Base-by-base conservation (phyloP, 805 yeast genomes). In the Scheffersomyces spartinae region DNA sequence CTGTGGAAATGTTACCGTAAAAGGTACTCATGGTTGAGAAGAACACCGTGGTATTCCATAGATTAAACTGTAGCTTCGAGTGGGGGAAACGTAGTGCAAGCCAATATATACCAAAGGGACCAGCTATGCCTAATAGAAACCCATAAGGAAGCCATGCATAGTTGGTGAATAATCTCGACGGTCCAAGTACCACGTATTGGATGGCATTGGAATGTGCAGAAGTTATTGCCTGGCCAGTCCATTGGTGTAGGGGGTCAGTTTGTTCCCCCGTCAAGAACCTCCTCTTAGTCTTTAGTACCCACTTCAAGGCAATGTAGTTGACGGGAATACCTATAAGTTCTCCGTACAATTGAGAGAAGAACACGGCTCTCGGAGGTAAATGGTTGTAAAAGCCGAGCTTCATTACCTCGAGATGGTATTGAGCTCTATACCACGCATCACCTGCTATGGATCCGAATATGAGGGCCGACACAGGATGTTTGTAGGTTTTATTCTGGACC, bases 371-470 rank as follows among this genome's bases (percentile, higher is more conserved):
- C 1, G 76, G 76, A 0, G 74, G 72, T 9, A 70, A 39, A 33
- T 63, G 63, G 42, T 63, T 67, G 45, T 70, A 70, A 34, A 66
- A 65, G 1, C 74, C 76, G 5, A 68, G 45, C 34, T 67, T 62
- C 49, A 62, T 59, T 30, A 56, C 64, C 33, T 21, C 45, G 45
- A 30, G 47, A 33, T 30, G 44, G 29, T 42, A 62, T 34, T 66
- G 71, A 0, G 71, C 68, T 17, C 71, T 36, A 31, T 64, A 64
- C 69, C 69, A 64, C 2, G 70, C 67, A 37, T 67, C 62, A 2
- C 72, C 73, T 1, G 72, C 65, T n/a, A 67, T 47, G 7, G 70
- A 61, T 4, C 70, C 69, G 36, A 63, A 67, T 3, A 64, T 52
- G 2, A 62, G 43, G 4, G 69, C 71, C 4, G 69, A 64, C 3